Evolutionary conservation across 352 stramenopile species (phyloP), one percentile per base, ranked within the genome.

Genomic region (Phytophthora sp.): DNA sequence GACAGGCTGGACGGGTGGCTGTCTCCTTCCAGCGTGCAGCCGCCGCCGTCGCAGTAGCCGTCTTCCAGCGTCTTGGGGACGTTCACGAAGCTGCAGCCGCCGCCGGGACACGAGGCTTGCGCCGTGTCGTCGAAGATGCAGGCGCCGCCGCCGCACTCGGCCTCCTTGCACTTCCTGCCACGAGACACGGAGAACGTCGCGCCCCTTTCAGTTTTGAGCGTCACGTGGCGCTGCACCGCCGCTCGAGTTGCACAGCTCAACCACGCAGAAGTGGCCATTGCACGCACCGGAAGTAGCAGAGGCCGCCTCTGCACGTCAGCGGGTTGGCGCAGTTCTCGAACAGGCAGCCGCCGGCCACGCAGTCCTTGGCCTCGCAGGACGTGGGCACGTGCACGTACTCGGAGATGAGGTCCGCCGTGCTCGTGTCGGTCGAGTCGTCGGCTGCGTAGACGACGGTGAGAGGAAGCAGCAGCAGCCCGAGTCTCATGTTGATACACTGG

Each of bases 211-310:
- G 42, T 52, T 69, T 62, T 24, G 10, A 52, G 34, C 13, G 42
- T 62, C 34, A 62, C 43, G n/a, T 39, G 21, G 31, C 26, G 13
- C 41, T 45, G 26, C 21, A 35, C 27, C 20, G 13, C 31, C 20
- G 5, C 23, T 23, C 43, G 10, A 34, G 37, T 13, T 3, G 17
- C 35, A 42, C 35, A 42, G 17, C n/a, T 4, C n/a, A 9, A 4
- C 5, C 1, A 42, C 11, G 12, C 5, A 43, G n/a, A n/a, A n/a
- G 30, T 11, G 46, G 10, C 21, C 26, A 32, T 11, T 32, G 20
- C 13, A 66, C 72, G n/a, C 54, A 89, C 75, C 65, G 63, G 59
- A 87, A 89, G 44, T 79, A 76, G 60, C 80, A 89, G 42, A 84
- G 68, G 13, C 80, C 80, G 4, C 80, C 80, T 1, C 41, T 66